Conservation (phyloP, 345 rosid species). For the Dovyalis caffra region DNA sequence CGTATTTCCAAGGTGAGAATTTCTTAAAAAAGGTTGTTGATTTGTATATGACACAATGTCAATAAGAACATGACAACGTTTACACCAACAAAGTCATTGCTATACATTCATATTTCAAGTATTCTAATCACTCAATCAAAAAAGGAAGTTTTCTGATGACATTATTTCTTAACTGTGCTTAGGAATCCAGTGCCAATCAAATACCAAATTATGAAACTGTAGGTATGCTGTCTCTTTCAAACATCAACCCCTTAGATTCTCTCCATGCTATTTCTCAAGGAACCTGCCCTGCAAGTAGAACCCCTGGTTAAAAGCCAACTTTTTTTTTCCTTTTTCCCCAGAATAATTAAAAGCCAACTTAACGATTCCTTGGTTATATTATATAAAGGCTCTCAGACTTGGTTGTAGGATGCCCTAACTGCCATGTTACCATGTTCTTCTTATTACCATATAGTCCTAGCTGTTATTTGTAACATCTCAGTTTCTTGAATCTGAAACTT, state of each 20-base stretch:
- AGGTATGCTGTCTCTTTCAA: background rate
- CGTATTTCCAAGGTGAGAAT: background rate
- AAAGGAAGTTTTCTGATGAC: background rate
- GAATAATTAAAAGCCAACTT: too few relatives aligned
- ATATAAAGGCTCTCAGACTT: too few relatives aligned
- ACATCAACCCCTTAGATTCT: background rate
- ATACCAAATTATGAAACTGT: background rate
- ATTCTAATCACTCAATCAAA: background rate
- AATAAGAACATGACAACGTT: background rate
- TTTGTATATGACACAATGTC: background rate
- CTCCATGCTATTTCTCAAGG: background rate
- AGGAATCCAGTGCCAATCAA: background rate
- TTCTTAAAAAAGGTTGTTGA: background rate
- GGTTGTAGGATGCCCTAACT: background rate
- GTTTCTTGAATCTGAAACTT: too few relatives aligned
- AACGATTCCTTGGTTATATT: too few relatives aligned
- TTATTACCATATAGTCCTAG: background rate
- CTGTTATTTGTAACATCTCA: background rate
- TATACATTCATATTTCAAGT: background rate
- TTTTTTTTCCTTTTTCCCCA: too few relatives aligned
- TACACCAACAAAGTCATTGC: background rate
- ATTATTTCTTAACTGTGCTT: background rate
- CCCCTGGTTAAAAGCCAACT: background rate
- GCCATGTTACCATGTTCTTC: background rate
- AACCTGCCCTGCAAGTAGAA: background rate